Base-by-base conservation (phyloP, 768 basidiomycete species). In the Kwoniella europaea region DNA sequence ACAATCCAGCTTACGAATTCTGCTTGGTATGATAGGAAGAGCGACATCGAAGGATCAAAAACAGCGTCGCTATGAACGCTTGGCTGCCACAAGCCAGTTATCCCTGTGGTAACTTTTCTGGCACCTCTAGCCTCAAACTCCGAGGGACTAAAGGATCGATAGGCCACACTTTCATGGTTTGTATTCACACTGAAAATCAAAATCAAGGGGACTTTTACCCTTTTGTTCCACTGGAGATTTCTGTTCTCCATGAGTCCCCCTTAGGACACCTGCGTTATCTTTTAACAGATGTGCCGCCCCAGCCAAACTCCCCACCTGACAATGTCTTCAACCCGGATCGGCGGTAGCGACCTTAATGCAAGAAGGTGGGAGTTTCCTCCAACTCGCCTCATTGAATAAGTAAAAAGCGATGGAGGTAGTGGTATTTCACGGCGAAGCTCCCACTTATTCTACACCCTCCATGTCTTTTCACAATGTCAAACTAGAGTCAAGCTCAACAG, bases 401-500 rank as follows among this genome's bases (percentile, higher is more conserved):
- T 89, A 89, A 90, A 88, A 89, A 86, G 89, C 88, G 84, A 90
- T 89, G 89, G 88, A 88, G 88, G 88, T 90, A 89, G 89, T 89
- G 89, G 89, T 90, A 90, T 90, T 89, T 90, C 89, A 90, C 86
- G 87, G 88, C 88, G 87, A 86, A 89, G 88, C 89, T 89, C 89
- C 89, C 89, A 89, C 89, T 88, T 89, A 90, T 90, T 84, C 89
- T 90, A 89, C 89, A 88, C 89, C 89, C 88, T 87, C 87, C 88
- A 89, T 89, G 89, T 89, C 89, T 89, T 88, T 89, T 89, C 88
- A 90, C 89, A 89, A 88, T 90, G 89, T 88, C 89, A 90, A 88
- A 90, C 89, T 90, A 90, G 89, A 90, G 89, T 90, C 89, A 90
- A 89, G 89, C 89, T 89, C 89, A 89, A 89, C 89, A 90, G 89